Percentiles rank a stretch among this genome's conserved stretches.
phyloP scores from a whole-genome alignment of 495 filamentous ascomycete genomes.

The Chaetomium cochliodes region DNA sequence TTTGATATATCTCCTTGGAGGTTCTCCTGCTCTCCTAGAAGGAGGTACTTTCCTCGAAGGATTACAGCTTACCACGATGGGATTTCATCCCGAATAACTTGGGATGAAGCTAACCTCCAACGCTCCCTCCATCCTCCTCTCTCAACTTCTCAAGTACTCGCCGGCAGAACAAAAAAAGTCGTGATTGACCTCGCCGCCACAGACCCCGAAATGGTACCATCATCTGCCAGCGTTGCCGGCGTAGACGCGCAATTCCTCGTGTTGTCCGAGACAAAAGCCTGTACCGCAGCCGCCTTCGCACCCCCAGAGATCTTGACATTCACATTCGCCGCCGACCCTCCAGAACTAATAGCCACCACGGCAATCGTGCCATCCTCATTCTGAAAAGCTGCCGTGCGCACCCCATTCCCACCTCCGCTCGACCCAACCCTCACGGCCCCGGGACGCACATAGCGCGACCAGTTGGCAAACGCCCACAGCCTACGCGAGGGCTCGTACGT shows the following conservation, averaged over 20 bases:
- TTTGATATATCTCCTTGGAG: too few species aligned
- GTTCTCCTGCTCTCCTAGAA: too few species aligned
- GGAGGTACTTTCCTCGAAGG: too few species aligned
- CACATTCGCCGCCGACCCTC: constrained; percentile 32
- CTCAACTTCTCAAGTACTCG: background rate
- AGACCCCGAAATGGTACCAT: constrained; percentile 37
- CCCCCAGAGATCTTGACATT: constrained; percentile 21
- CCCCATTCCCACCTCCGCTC: constrained; percentile 30
- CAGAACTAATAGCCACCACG: constrained; percentile 50
- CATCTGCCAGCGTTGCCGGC: constrained; percentile 29
- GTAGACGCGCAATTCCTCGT: constrained; percentile 38
- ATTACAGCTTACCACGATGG: background rate
- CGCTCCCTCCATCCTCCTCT: too few species aligned
- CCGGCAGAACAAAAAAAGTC: constrained; percentile 36
- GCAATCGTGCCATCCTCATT: constrained; percentile 52
- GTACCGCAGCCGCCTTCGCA: constrained; percentile 24
- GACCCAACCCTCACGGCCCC: constrained; percentile 45
- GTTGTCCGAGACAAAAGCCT: constrained; percentile 42
- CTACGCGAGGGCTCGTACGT: constrained; percentile 45
- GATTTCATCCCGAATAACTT: background rate
- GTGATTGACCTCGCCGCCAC: constrained; percentile 42
- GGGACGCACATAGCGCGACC: constrained; percentile 49
- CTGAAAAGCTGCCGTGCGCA: constrained; percentile 50
- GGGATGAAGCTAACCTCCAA: background rate
- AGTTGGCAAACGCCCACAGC: constrained; percentile 57